Base-by-base conservation (phyloP, 306 rosid species). In the Quercus wislizeni region DNA sequence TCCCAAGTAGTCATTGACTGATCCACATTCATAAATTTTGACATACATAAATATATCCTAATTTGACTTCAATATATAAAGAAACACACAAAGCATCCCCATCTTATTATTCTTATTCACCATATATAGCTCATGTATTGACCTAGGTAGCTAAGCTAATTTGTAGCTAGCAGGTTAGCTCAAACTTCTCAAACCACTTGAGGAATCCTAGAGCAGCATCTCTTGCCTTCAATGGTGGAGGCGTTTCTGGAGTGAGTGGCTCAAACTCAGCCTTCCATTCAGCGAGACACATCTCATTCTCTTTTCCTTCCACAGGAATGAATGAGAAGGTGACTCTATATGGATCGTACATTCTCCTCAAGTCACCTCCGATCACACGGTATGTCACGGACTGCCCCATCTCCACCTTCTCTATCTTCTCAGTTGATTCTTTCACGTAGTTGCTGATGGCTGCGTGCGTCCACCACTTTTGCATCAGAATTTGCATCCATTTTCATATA, bases 321-420 rank as follows among this genome's bases (percentile, higher is more conserved):
- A 85, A 85, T 1, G 88, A 55, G 85, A 85, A 82, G 35, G 86
- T 85, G n/a, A 78, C 88, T 33, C 67, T 85, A 62, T 85, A 85
- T 0, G 88, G 88, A 71, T 82, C 73, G 28, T 85, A 81, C 88
- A 85, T 78, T 56, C 58, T 71, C 43, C 52, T 23, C 3, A 84
- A 77, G 20, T 84, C 87, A 28, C 87, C 87, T 61, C 85, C 87
- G 6, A 84, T 75, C n/a, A 84, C 87, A 6, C 46, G 38, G 70
- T 84, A 84, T 28, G 74, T 84, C 62, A 84, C 87, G 8, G 82
- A 80, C 35, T 78, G 38, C 41, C 82, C 87, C 27, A 52, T 25
- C 82, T 80, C 87, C 63, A 84, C 87, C 65, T 71, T 80, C 82
- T 84, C 87, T 73, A 84, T 80, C 62, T 77, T 84, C 82, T 80